Percentiles rank a stretch among this genome's conserved stretches.
phyloP scores from a whole-genome alignment of 176 grass and related monocot genomes.

The Cenchrus fungigraminus region DNA sequence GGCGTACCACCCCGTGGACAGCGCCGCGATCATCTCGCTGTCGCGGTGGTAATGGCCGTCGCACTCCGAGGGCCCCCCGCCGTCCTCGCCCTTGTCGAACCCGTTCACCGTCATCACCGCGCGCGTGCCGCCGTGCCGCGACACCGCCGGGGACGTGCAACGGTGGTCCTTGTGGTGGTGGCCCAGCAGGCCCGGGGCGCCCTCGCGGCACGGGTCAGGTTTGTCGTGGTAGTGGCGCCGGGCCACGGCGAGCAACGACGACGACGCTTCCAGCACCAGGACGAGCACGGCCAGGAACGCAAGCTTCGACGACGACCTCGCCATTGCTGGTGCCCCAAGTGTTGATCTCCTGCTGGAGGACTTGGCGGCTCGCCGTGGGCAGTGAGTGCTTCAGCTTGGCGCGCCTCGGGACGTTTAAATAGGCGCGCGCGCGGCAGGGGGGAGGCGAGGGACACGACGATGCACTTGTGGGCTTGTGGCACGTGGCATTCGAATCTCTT shows the following conservation, averaged over 20 bases:
- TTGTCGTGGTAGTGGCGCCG: background rate
- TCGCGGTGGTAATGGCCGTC: slow-evolving; percentile 35
- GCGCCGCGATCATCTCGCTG: slow-evolving; percentile 22
- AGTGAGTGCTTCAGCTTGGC: background rate
- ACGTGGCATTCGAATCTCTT: background rate
- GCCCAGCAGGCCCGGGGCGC: background rate
- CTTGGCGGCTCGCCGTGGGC: background rate
- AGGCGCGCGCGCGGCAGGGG: background rate
- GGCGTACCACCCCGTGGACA: slow-evolving; percentile 45
- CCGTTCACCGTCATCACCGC: slow-evolving; percentile 37
- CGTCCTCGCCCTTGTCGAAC: background rate
- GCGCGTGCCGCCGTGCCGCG: background rate
- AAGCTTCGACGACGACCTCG: background rate
- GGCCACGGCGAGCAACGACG: background rate
- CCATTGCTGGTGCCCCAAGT: slow-evolving; percentile 15
- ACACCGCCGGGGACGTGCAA: background rate
- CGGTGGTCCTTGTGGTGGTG: background rate
- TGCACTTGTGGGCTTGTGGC: background rate
- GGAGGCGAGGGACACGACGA: background rate
- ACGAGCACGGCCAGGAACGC: background rate
- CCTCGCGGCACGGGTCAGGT: background rate
- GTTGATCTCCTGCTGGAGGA: background rate
- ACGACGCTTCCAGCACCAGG: background rate
- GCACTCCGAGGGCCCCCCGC: slow-evolving; percentile 25
- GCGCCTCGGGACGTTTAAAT: slow-evolving; percentile 13